phyloP scores from a whole-genome alignment of 805 yeast genomes.

The Zygoascus ofunaensis region DNA sequence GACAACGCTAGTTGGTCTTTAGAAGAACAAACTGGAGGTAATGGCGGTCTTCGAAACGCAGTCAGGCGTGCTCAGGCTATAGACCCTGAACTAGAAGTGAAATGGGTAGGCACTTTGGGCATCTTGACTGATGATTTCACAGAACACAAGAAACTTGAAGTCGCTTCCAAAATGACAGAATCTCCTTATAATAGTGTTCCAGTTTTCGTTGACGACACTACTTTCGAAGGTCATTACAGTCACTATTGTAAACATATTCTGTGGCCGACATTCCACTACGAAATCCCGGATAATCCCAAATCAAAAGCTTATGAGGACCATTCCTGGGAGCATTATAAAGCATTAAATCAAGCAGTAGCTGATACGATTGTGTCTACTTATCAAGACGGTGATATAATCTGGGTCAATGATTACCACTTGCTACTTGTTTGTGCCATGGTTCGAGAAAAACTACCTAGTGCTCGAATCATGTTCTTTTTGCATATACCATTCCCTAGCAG shows the following conservation, averaged over 20 bases:
- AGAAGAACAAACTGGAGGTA: conserved; percentile 62
- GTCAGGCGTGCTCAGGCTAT: conserved; percentile 46
- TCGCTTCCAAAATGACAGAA: conserved; percentile 36
- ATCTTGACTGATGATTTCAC: conserved; percentile 84
- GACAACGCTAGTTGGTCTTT: conserved; percentile 62
- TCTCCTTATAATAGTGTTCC: conserved; percentile 50
- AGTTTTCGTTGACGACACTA: conserved; percentile 65
- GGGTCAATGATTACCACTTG: conserved; percentile 94
- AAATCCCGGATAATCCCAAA: conserved; percentile 90
- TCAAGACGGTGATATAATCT: conserved; percentile 62
- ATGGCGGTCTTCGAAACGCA: conserved; percentile 84
- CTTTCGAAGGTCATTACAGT: conserved; percentile 83
- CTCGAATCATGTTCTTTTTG: conserved; percentile 82
- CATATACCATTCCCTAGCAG: conserved; percentile 94
- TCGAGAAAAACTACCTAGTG: conserved; percentile 63
- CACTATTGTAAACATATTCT: conserved; percentile 88
- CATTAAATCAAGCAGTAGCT: conserved; percentile 71
- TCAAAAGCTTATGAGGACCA: conserved; percentile 93
- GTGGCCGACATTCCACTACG: conserved; percentile 94
- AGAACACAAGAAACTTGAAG: conserved; percentile 41
- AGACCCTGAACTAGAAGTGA: conserved; percentile 19
- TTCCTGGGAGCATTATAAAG: conserved; percentile 79
- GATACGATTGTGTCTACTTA: conserved; percentile 60
- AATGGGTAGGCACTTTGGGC: conserved; percentile 89
- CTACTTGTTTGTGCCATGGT: conserved; percentile 80